phyloP scores from a whole-genome alignment of 371 early-diverging fungal genomes.

The Catenaria anguillulae region DNA sequence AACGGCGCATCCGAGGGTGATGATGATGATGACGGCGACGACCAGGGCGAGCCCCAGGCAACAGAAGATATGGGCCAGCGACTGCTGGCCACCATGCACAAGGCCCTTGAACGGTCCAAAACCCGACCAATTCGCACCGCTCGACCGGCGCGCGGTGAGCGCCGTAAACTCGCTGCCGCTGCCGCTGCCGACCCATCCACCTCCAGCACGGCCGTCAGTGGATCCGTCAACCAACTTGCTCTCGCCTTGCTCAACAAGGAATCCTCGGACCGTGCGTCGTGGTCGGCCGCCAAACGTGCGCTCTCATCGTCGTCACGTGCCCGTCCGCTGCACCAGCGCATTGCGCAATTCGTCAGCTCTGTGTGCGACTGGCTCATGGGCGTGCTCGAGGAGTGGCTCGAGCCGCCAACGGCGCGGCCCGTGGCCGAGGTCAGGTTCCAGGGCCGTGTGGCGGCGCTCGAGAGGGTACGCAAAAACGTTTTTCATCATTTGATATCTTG shows the following conservation, averaged over 20 bases:
- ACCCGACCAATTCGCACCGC: not conserved
- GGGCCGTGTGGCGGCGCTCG: constrained; percentile 23
- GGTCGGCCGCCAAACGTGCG: constrained; percentile 7
- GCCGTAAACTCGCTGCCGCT: not conserved
- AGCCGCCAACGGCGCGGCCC: constrained; percentile 37
- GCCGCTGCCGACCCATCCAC: not conserved
- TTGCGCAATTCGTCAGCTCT: constrained; percentile 12
- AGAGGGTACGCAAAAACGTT: no score
- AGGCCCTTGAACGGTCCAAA: not conserved
- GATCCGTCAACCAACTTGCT: constrained; percentile 1
- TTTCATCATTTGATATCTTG: no score
- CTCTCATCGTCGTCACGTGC: no score
- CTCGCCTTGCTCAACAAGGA: constrained; percentile 9
- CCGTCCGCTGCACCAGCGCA: constrained; percentile 12
- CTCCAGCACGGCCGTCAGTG: not conserved
- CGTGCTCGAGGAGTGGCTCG: constrained; percentile 18
- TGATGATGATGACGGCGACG: not conserved
- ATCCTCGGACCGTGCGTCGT: not conserved
- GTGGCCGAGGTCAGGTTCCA: constrained; percentile 63
- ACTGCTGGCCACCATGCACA: not conserved
- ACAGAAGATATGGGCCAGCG: not conserved
- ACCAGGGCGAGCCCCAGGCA: not conserved
- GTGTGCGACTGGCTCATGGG: constrained; percentile 15
- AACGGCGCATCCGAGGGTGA: not conserved
- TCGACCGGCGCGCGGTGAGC: not conserved